These are phyloP conservation scores for Sporisorium sorghi DNA, from an alignment of 1,284 basidiomycete species.

Conservation along the genomic window DNA sequence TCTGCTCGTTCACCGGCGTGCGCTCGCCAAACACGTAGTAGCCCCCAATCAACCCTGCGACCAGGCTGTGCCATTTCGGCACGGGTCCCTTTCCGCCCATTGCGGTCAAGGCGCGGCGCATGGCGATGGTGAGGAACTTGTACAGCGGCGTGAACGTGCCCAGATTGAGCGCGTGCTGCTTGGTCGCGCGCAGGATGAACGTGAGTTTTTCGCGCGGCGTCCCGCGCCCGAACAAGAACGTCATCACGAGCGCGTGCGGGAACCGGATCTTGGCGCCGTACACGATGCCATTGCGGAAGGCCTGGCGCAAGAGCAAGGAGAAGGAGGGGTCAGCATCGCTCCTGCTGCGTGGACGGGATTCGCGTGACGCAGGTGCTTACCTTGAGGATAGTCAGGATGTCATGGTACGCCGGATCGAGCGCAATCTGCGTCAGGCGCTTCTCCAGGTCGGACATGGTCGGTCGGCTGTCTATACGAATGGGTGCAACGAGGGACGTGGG, in stretches of 20 bases:
- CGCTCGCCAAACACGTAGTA: conserved; percentile 93
- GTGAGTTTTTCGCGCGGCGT: conserved; percentile 73
- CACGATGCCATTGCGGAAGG: conserved; percentile 92
- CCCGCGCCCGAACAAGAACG: conserved; percentile 80
- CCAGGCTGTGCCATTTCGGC: conserved; percentile 80
- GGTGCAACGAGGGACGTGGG: too few relatives aligned
- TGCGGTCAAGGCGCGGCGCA: conserved; percentile 78
- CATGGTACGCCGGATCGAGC: conserved; percentile 80
- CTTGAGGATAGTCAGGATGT: conserved; percentile 90
- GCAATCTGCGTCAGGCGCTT: conserved; percentile 60
- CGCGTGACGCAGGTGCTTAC: conserved; percentile 66
- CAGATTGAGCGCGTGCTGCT: conserved; percentile 86
- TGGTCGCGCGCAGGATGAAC: conserved; percentile 86
- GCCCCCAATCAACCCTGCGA: conserved; percentile 91
- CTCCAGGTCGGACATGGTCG: conserved; percentile 42
- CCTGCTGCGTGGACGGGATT: not conserved
- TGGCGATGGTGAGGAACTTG: conserved; percentile 85
- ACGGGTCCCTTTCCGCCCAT: conserved; percentile 78
- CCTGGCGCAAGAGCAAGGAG: conserved; percentile 14
- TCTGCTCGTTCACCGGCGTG: conserved; percentile 96
- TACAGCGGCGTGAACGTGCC: conserved; percentile 94
- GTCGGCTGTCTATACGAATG: conserved; percentile 2
- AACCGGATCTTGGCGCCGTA: conserved; percentile 94
- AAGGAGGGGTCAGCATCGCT: not conserved
- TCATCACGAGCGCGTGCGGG: conserved; percentile 99